These are phyloP conservation scores for Exophiala lecanii-corni DNA, from an alignment of 2,329 filamentous ascomycete species.

Conservation along the genomic window DNA sequence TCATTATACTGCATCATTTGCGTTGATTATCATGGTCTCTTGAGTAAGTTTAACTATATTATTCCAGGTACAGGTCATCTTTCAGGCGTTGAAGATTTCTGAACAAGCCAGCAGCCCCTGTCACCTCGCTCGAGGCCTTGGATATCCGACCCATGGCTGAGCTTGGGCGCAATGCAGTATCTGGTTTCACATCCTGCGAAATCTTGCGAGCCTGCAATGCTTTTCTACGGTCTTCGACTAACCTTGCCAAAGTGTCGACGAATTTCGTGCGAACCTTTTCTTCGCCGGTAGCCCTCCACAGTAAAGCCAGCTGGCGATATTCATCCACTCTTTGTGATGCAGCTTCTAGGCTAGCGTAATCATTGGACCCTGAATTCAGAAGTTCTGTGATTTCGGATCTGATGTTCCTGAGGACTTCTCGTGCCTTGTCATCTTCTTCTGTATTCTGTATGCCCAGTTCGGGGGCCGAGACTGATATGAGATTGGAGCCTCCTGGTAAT, in stretches of 20 bases:
- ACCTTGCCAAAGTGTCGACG: constrained; percentile 70
- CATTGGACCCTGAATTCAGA: constrained; percentile 55
- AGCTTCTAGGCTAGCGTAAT: constrained; percentile 64
- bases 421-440: constrained; percentile 79
- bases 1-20: no score
- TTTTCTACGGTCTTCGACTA: constrained; percentile 69
- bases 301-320: constrained; percentile 67
- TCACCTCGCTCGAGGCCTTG: constrained; percentile 32
- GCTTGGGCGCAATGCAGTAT: constrained; percentile 16
- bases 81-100: constrained; percentile 50
- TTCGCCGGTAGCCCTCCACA: constrained; percentile 95
- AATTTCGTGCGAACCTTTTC: constrained; percentile 79
- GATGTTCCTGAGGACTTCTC: constrained; percentile 68
- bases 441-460: constrained; percentile 63
- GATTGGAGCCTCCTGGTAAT: constrained; percentile 74
- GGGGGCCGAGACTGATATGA: constrained; percentile 84
- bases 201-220: constrained; percentile 34
- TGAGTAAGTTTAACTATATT: no score
- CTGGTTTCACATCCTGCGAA: constrained; percentile 45
- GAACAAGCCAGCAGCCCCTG: constrained; percentile 48
- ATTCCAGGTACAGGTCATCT: constrained; percentile 52
- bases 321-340: constrained; percentile 71
- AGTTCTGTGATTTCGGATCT: constrained; percentile 67
- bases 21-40: no score
- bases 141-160: constrained; percentile 30